These are phyloP conservation scores for Xylariaceae sp. DNA, from an alignment of 2,329 filamentous ascomycete species.

Conservation along the genomic window DNA sequence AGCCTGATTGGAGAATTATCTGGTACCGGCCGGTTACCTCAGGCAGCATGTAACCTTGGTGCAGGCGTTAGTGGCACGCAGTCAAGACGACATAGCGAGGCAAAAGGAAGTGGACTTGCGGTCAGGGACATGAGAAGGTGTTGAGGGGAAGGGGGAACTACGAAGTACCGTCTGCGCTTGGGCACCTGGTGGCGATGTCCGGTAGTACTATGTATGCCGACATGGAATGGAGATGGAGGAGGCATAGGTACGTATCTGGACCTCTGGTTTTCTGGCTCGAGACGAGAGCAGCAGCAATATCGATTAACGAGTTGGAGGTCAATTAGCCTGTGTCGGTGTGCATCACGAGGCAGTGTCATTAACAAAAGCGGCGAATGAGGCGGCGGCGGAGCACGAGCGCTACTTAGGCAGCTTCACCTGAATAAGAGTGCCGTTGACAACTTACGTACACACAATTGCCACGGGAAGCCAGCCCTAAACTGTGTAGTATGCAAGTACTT, in stretches of 20 bases:
- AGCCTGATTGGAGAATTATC: conserved; percentile 8
- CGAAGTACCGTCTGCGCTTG: background rate
- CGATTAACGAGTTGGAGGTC: conserved; percentile 17
- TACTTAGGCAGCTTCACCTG: background rate
- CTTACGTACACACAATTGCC: background rate
- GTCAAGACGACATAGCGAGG: conserved; percentile 5
- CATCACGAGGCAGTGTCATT: conserved; percentile 10
- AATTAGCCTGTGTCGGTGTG: conserved; percentile 14
- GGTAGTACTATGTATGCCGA: conserved; percentile 12
- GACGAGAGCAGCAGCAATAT: conserved; percentile 3
- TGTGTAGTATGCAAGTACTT: background rate
- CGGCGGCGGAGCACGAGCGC: background rate
- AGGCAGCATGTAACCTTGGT: conserved; percentile 11
- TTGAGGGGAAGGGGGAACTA: conserved; percentile 6
- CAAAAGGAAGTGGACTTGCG: conserved; percentile 12
- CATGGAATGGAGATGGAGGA: conserved; percentile 14
- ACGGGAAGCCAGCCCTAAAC: background rate
- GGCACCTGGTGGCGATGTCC: conserved; percentile 6
- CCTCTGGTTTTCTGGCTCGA: conserved; percentile 10
- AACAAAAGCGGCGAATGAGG: conserved; percentile 9
- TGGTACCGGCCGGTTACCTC: conserved; percentile 3
- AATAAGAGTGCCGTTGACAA: background rate
- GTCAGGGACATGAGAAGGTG: conserved; percentile 10
- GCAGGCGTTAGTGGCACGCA: conserved; percentile 7
- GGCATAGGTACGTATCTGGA: background rate